Base-by-base conservation (phyloP, 2,329 filamentous ascomycete species). In the Epichloe coenophiala region DNA sequence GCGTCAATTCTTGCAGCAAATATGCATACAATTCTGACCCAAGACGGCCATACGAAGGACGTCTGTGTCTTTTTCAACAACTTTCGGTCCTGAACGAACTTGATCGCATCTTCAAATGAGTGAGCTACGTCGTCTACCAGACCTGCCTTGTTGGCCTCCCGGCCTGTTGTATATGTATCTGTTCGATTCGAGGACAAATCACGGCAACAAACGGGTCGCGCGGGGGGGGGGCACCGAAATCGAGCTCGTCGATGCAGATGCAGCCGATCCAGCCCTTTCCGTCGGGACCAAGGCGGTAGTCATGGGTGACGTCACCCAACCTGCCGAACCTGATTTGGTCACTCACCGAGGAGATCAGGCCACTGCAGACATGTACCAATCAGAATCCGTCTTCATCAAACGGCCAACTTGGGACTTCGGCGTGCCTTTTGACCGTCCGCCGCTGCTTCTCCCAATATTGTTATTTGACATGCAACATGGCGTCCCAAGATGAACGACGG, bases 11-110 rank as follows among this genome's bases (percentile, higher is more conserved):
- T 13, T 65, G 74, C 33, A 88, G 63, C 4, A 78, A 76, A 61
- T 85, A 79, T n/a, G 78, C 72, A 64, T 83, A 88, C 79, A 91
- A 84, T 68, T 90, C 86, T 53, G 74, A 70, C 72, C 88, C 90
- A 61, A 91, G 67, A 49, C 73, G 61, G 3, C 83, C 82, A 62
- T 88, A 91, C 23, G 86, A 77, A 8, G 79, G 80, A 37, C 75
- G 17, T 78, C 56, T 76, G 73, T 0, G 75, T 76, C 71, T 86
- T 87, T 35, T 71, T 69, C 7, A 75, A 67, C 53, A 93, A 65
- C 44, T 75, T 74, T 45, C 76, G 71, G 50, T 81, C 76, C 36
- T 68, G 63, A 13, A 89, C 70, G 47, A 90, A 72, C 17, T 61
- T 65, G 48, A 88, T 57, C 19, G 74, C 75, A 53, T 85, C 84